Base-by-base conservation (phyloP, 345 rosid genomes). In the Tarenaya hassleriana region DNA sequence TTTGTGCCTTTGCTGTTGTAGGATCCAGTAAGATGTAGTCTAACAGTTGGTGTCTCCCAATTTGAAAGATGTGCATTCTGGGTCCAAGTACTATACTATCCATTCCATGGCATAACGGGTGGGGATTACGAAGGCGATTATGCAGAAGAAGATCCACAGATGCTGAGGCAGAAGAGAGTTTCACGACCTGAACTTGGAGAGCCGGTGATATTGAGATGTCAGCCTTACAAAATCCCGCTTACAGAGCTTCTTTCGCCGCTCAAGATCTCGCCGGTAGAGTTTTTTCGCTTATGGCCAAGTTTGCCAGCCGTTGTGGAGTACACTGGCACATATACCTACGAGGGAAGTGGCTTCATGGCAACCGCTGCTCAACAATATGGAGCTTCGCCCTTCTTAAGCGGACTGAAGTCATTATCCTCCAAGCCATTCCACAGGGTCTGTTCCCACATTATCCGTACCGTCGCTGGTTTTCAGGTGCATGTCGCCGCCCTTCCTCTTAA, bases 341-440 rank as follows among this genome's bases (percentile, higher is more conserved):
- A 92, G 73, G 96, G 98, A 55, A 92, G 98, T 55, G 96, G 98
- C 63, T 84, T 92, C 83, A 82, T 72, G 75, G 98, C 98, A 27
- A 92, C 96, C 34, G 98, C 98, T 53, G 98, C 98, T 18, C 98
- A 88, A 62, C 95, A 92, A 60, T 88, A 88, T 58, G 96, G 95
- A 1, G 75, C 96, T 58, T 88, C 98, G 64, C 98, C 98, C 33
- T 87, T 81, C 77, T 69, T 91, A 51, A 81, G 88, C 56, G 98
- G 98, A 63, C 75, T 87, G 49, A 87, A 91, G 68, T 82, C 90
- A 34, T 73, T 87, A 76, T 74, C 89, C 17, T 82, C 96, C 64
- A 91, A 87, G 75, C 95, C 95, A 45, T 87, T 91, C 73, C 98
- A 91, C 70, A 71, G 70, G 62, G 92, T 91, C 60, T 87, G 98